A percentile compares a stretch with the other conserved stretches of the same genome.
phyloP scores from a whole-genome alignment of 2,329 filamentous ascomycete species.

The Diaporthe capsici region DNA sequence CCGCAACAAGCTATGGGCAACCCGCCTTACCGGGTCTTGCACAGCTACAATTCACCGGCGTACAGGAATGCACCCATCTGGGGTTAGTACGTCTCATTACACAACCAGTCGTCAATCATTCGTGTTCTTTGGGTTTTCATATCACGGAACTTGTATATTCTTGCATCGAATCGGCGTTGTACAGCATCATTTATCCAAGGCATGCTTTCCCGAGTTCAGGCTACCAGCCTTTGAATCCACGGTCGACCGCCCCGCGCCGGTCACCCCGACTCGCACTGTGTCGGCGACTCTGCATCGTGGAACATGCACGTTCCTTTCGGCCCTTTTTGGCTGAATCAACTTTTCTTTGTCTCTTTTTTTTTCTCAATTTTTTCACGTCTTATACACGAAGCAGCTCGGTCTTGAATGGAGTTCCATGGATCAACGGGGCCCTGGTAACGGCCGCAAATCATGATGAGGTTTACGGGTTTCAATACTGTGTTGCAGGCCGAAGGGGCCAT shows the following conservation, averaged over 20 bases:
- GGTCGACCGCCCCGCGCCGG: background rate
- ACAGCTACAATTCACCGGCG: constrained; percentile 72
- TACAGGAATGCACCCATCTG: constrained; percentile 70
- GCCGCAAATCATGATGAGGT: constrained; percentile 2
- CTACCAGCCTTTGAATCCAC: background rate
- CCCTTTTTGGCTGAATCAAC: background rate
- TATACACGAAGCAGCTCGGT: background rate
- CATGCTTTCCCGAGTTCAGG: background rate
- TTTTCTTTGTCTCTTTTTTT: constrained; percentile 24
- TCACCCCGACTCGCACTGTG: background rate
- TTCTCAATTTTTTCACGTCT: background rate
- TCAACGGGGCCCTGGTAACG: background rate
- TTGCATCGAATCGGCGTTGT: constrained; percentile 34
- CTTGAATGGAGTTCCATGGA: constrained; percentile 11
- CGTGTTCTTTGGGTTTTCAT: background rate
- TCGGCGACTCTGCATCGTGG: background rate
- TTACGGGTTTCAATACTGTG: background rate
- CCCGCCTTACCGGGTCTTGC: constrained; percentile 65
- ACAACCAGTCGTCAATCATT: background rate
- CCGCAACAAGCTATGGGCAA: constrained; percentile 45
- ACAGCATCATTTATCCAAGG: constrained; percentile 16
- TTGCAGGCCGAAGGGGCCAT: background rate
- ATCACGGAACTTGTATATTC: constrained; percentile 20
- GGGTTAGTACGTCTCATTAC: constrained; percentile 54
- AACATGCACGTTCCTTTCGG: background rate